Evolutionary conservation across 305 asterid genomes (phyloP).

Genomic region (Fraxinus paxiana): DNA sequence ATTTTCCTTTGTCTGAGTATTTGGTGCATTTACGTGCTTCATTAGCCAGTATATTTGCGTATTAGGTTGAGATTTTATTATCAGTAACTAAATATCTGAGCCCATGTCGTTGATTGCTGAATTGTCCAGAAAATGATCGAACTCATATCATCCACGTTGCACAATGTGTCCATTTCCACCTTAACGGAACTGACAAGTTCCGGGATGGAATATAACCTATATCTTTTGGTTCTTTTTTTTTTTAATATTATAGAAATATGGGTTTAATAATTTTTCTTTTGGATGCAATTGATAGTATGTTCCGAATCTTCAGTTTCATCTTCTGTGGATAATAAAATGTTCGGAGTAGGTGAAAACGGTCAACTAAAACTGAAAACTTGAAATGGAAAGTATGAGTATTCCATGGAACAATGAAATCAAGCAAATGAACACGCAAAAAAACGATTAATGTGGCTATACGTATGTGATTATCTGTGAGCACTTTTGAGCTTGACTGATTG

Average conservation of each 20-base stretch:
- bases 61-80: conserved; percentile 12
- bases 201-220: background rate
- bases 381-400: background rate
- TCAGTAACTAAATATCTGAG: conserved; percentile 3
- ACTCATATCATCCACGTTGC: conserved; percentile 18
- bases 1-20: conserved; percentile 2
- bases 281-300: background rate
- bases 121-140: background rate
- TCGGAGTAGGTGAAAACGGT: background rate
- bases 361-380: background rate
- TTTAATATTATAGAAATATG: background rate
- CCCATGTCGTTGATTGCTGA: conserved; percentile 2
- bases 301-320: conserved; percentile 2
- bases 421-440: background rate
- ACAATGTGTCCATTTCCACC: conserved; percentile 6
- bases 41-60: conserved; percentile 15
- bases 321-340: background rate
- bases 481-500: background rate
- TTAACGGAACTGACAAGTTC: conserved; percentile 19
- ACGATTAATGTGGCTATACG: background rate
- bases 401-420: background rate
- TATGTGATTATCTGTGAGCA: background rate
- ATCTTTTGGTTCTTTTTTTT: background rate
- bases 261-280: conserved; percentile 9
- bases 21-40: conserved; percentile 18